A percentile compares a stretch with the other conserved stretches of the same genome.
These are phyloP conservation scores for Myriangium duriaei DNA, from an alignment of 2,329 filamentous ascomycete genomes.

Conservation along the genomic window DNA sequence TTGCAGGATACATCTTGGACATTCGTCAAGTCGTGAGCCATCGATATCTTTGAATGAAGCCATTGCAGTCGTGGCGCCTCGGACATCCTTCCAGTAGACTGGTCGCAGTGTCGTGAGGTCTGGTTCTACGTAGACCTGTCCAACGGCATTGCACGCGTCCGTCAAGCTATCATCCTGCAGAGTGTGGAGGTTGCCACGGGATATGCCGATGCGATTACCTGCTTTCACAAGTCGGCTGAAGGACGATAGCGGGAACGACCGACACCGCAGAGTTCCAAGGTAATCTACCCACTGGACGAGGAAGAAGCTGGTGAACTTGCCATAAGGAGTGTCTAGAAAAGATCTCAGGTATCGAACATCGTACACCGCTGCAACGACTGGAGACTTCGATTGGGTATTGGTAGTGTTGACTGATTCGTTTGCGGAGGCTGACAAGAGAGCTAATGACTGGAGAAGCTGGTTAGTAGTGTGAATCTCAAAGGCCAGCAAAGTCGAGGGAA, in stretches of 20 bases:
- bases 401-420: no score
- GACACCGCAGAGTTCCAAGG: slow-evolving; percentile 54
- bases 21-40: slow-evolving; percentile 41
- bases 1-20: slow-evolving; percentile 42
- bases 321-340: slow-evolving; percentile 10
- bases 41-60: slow-evolving; percentile 51
- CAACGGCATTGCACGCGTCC: slow-evolving; percentile 43
- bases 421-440: no score
- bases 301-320: slow-evolving; percentile 25
- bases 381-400: neutral
- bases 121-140: slow-evolving; percentile 54
- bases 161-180: slow-evolving; percentile 54
- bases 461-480: no score
- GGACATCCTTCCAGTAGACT: slow-evolving; percentile 34
- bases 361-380: neutral
- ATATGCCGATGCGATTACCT: slow-evolving; percentile 42
- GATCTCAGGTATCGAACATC: slow-evolving; percentile 19
- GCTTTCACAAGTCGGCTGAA: slow-evolving; percentile 26
- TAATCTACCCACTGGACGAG: slow-evolving; percentile 70
- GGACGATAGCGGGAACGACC: slow-evolving; percentile 50
- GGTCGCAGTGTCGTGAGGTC: slow-evolving; percentile 50
- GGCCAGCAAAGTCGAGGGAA: neutral
- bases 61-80: slow-evolving; percentile 51
- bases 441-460: no score
- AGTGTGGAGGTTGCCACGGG: slow-evolving; percentile 51